Base-by-base conservation (phyloP, 2,329 filamentous ascomycete genomes). In the Pyricularia grisea region DNA sequence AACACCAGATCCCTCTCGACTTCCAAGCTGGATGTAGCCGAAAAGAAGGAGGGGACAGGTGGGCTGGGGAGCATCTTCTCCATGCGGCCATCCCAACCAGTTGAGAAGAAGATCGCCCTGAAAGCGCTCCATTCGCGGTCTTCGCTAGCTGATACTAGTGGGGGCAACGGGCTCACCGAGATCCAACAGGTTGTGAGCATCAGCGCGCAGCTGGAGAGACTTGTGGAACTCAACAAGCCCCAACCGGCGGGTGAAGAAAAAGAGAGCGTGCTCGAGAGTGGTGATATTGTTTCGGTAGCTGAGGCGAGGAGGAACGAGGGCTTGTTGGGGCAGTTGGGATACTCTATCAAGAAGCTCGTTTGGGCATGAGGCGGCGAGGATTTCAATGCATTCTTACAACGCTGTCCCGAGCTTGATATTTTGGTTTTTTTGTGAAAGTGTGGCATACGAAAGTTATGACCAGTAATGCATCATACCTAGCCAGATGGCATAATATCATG, bases 321-420 rank as follows among this genome's bases (percentile, higher is more conserved):
- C 0, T 84, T 96, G 74, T 78, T 98, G 68, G 94, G 97, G 79
- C 90, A 94, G 77, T 80, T 96, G 75, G 92, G 93, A 1, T 93
- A 98, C 81, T 91, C 90, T 70, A 84, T 98, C 74, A 97, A 97
- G 86, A 97, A 92, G 82, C 80, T 98, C 77, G 93, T 99, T 14
- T 98, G 95, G 95, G 86, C 86, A 28, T 79, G 69, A 74, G 28
- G 33, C 36, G 14, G 4, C 5, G 3, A 55, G 27, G 25, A 42
- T 4, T n/a, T 28, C 27, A 66, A 4, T 66, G 65, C 23, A 9
- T 67, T 50, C 27, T 31, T 30, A 20, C 14, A 31, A 20, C 23
- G 66, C 9, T 28, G n/a, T 23, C 23, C 42, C 23, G 17, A 28
- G 9, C 17, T 4, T 14, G 65, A 23, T 2, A 31, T 17, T 7